A percentile compares a stretch with the other conserved stretches of the same genome.
Conservation (phyloP, 1,284 basidiomycete genomes). For the Heterobasidion irregulare region DNA sequence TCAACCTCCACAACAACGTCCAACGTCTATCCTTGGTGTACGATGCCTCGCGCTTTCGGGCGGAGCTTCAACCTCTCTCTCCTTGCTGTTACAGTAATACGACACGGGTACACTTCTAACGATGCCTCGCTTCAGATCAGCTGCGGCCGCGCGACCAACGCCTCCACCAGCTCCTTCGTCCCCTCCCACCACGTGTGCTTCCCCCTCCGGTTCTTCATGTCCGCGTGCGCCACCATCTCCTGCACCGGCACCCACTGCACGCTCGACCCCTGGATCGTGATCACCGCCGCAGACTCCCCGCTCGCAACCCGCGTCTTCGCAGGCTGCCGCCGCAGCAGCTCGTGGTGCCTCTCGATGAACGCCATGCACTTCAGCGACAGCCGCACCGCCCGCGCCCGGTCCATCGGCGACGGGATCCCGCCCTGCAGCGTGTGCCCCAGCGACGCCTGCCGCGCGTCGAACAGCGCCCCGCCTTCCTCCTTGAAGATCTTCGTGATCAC, state of each 20-base stretch:
- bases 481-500: constrained; percentile 91
- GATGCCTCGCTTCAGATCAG: constrained; percentile 19
- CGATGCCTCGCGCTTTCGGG: no score
- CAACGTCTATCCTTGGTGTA: not conserved
- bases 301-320: constrained; percentile 42
- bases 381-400: constrained; percentile 87
- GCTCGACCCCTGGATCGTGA: constrained; percentile 79
- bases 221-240: constrained; percentile 81
- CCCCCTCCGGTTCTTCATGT: constrained; percentile 86
- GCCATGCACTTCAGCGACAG: constrained; percentile 89
- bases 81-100: no score
- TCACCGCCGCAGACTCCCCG: constrained; percentile 76
- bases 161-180: constrained; percentile 65
- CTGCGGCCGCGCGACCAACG: constrained; percentile 55
- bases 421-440: constrained; percentile 97
- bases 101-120: no score
- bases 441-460: constrained; percentile 90
- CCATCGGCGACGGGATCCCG: constrained; percentile 88
- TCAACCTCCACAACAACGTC: not conserved
- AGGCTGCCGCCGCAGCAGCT: constrained; percentile 34
- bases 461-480: constrained; percentile 87
- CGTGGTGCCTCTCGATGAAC: constrained; percentile 84
- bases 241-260: constrained; percentile 79
- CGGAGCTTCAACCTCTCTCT: no score
- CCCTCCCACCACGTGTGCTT: constrained; percentile 78